Conservation (phyloP, 2,329 filamentous ascomycete genomes). For the Atkinsonella texensis region DNA sequence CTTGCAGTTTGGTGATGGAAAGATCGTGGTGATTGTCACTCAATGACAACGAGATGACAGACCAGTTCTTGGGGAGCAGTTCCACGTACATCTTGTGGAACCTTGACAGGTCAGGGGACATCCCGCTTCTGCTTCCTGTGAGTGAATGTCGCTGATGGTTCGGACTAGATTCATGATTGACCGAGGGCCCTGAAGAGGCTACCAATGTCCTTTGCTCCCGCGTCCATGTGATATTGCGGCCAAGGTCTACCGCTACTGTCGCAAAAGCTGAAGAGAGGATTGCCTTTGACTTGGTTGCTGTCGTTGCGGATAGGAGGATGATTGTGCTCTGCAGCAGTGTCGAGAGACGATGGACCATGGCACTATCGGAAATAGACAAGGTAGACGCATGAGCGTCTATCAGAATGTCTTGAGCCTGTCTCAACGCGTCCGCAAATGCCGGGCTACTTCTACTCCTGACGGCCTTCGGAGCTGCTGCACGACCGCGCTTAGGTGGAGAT, state of each 20-base stretch:
- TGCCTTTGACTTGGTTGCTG: constrained; percentile 31
- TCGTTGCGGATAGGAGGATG: constrained; percentile 53
- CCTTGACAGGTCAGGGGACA: constrained; percentile 39
- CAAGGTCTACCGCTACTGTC: constrained; percentile 54
- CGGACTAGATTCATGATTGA: constrained; percentile 23
- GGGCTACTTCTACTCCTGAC: constrained; percentile 19
- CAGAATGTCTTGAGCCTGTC: constrained; percentile 53
- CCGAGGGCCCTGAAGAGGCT: not conserved
- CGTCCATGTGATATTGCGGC: constrained; percentile 55
- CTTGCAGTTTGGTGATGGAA: constrained; percentile 74
- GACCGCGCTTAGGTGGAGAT: constrained; percentile 23
- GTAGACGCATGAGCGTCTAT: constrained; percentile 50
- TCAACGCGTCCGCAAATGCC: constrained; percentile 46
- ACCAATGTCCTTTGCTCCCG: constrained; percentile 46
- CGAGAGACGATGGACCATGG: constrained; percentile 51
- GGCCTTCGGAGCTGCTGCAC: constrained; percentile 13
- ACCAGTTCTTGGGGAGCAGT: constrained; percentile 74
- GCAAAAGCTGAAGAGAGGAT: constrained; percentile 43
- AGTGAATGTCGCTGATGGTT: not conserved
- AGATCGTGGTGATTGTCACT: constrained; percentile 76
- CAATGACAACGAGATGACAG: constrained; percentile 71
- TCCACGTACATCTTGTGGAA: constrained; percentile 79
- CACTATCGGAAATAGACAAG: constrained; percentile 40
- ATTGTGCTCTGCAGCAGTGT: constrained; percentile 52
- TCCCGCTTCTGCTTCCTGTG: constrained; percentile 22